phyloP scores from a whole-genome alignment of 2,329 filamentous ascomycete genomes.

The Hypoxylon sp. region DNA sequence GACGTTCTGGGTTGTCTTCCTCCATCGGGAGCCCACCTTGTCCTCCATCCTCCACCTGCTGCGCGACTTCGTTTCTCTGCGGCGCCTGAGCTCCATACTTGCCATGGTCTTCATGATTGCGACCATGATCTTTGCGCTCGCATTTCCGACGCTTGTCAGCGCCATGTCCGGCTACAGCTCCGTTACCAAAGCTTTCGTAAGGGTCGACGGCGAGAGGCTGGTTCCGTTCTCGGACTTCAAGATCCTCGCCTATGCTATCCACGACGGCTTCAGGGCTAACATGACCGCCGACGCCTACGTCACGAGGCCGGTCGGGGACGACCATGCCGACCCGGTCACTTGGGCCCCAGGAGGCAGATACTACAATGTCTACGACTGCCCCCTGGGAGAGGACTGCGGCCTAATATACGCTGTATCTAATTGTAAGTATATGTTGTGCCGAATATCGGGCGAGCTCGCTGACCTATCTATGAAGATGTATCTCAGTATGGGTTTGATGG shows the following conservation, averaged over 20 bases:
- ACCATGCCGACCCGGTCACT: constrained; percentile 1
- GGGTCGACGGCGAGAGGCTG: constrained; percentile 5
- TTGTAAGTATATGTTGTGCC: neutral
- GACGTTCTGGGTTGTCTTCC: constrained; percentile 36
- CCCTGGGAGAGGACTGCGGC: neutral
- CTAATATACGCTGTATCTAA: neutral
- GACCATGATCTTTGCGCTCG: constrained; percentile 31
- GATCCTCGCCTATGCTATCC: constrained; percentile 24
- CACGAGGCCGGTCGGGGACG: neutral
- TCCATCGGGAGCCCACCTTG: constrained; percentile 28
- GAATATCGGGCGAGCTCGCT: neutral
- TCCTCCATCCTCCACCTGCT: constrained; percentile 20
- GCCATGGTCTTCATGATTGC: constrained; percentile 35
- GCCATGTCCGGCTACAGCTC: constrained; percentile 41
- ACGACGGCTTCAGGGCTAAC: constrained; percentile 29
- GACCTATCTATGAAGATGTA: constrained; percentile 15
- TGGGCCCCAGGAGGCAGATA: neutral
- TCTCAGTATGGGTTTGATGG: constrained; percentile 29
- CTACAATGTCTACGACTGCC: neutral
- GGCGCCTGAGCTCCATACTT: constrained; percentile 25
- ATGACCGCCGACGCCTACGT: constrained; percentile 11
- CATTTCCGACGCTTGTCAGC: constrained; percentile 37
- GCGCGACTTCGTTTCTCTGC: constrained; percentile 27
- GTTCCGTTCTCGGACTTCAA: constrained; percentile 23
- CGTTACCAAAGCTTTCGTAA: constrained; percentile 29